Evolutionary conservation across 768 basidiomycete genomes (phyloP), one percentile per base, ranked within the genome.

Genomic region (Termitomyces sp.): DNA sequence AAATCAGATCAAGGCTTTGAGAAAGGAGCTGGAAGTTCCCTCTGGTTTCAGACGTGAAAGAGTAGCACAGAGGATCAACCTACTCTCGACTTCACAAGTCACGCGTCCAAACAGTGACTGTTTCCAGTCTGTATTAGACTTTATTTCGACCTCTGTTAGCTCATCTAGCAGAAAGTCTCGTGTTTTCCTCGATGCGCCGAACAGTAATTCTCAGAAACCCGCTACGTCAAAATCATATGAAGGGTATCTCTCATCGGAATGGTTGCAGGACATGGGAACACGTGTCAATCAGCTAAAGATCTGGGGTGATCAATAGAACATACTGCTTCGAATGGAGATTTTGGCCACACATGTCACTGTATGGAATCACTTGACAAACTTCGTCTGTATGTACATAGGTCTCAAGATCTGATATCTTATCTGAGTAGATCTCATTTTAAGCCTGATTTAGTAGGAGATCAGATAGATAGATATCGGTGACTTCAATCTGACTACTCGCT

Each of bases 21-120:
- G 82, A 58, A 82, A 86, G 65, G 83, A 90, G 66, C 76, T 94
- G 12, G 83, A 84, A 60, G 80, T 83, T 58, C 68, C 70, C 10
- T 14, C 55, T 38, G 2, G 52, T 24, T 53, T 50, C 36, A 49
- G 52, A 52, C 36, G 60, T 48, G 32, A 58, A 28, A 44, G 53
- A 18, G 26, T 35, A 22, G 18, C 38, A 26, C 50, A 26, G 13
- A 32, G 40, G 6, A 22, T 18, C 6, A 49, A 45, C 12, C n/a
- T 28, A 26, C 4, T 24, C n/a, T n/a, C 43, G 13, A 53, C 30
- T 49, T 32, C 40, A 33, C 54, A 35, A 9, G 44, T 30, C 32
- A 38, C 42, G 51, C 49, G 49, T 35, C 38, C 57, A 32, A 56
- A 50, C 56, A 50, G 47, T 28, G 58, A 63, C 33, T 61, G 65